phyloP scores from a whole-genome alignment of 148 eudicot species.

The Fagopyrum tataricum region DNA sequence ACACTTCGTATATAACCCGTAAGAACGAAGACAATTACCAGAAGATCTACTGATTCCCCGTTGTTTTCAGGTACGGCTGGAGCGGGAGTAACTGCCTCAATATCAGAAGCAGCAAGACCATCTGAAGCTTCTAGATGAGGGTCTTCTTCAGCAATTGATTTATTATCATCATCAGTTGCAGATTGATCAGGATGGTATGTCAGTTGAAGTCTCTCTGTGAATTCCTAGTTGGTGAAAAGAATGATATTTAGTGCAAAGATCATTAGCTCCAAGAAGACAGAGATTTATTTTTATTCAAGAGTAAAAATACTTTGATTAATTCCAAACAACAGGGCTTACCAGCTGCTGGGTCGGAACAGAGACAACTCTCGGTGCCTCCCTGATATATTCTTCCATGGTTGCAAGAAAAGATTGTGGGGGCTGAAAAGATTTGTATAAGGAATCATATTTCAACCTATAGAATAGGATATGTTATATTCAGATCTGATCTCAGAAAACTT shows the following conservation, averaged over 20 bases:
- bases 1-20: not conserved
- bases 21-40: conserved; percentile 38
- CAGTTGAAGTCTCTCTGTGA: conserved; percentile 81
- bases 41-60: conserved; percentile 62
- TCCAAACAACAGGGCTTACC: conserved; percentile 30
- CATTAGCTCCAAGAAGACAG: not conserved
- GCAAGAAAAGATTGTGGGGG: conserved; percentile 47
- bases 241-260: not conserved
- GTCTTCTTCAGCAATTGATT: conserved; percentile 47
- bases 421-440: conserved; percentile 29
- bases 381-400: conserved; percentile 97
- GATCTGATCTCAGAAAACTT: conserved; percentile 13
- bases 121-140: conserved; percentile 37
- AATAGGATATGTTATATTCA: not conserved
- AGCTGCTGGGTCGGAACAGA: conserved; percentile 55
- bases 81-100: conserved; percentile 38
- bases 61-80: conserved; percentile 36
- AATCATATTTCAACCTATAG: conserved; percentile 1
- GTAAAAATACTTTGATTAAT: not conserved
- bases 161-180: conserved; percentile 39
- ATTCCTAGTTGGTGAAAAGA: conserved; percentile 52
- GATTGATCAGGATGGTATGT: conserved; percentile 75
- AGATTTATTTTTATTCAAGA: not conserved
- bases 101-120: conserved; percentile 25
- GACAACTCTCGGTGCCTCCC: conserved; percentile 93